These are phyloP conservation scores for Phytopythium delawarense DNA, from an alignment of 352 stramenopile species.

Conservation along the genomic window DNA sequence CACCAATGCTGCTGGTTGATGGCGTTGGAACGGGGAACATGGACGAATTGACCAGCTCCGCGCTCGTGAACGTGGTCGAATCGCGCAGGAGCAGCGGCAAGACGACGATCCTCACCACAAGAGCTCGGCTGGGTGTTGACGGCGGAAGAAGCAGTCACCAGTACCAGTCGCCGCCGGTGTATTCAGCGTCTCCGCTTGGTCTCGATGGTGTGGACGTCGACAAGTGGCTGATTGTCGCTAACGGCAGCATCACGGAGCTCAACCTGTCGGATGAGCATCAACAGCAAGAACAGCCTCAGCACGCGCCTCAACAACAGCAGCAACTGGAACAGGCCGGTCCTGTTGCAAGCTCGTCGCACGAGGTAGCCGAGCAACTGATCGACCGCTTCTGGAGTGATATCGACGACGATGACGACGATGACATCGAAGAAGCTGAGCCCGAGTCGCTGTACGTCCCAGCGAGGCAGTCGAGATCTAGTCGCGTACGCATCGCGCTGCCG, in stretches of 20 bases:
- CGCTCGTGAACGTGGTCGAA: slow-evolving; percentile 1
- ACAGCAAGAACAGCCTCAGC: background rate
- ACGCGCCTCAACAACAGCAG: background rate
- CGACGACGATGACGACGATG: slow-evolving; percentile 5
- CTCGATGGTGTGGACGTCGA: slow-evolving; percentile 4
- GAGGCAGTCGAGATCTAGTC: background rate
- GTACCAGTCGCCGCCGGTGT: background rate
- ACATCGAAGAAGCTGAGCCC: slow-evolving; percentile 6
- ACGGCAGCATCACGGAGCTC: slow-evolving; percentile 3
- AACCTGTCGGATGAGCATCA: background rate
- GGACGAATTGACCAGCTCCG: background rate
- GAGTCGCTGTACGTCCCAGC: background rate
- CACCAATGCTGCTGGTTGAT: slow-evolving; percentile 87
- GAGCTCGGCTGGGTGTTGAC: background rate
- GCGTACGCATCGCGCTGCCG: background rate
- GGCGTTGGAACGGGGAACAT: slow-evolving; percentile 31
- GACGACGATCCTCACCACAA: slow-evolving; percentile 6
- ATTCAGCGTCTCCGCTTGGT: background rate
- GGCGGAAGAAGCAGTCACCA: background rate
- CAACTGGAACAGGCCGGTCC: background rate
- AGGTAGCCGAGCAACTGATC: slow-evolving; percentile 4
- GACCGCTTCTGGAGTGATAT: slow-evolving; percentile 9
- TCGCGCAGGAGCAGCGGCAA: slow-evolving; percentile 4
- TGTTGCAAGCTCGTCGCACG: background rate
- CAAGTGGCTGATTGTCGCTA: slow-evolving; percentile 4